Evolutionary conservation across 331 rosid genomes (phyloP), one percentile per base, ranked within the genome.

Genomic region (Cydonia oblonga): DNA sequence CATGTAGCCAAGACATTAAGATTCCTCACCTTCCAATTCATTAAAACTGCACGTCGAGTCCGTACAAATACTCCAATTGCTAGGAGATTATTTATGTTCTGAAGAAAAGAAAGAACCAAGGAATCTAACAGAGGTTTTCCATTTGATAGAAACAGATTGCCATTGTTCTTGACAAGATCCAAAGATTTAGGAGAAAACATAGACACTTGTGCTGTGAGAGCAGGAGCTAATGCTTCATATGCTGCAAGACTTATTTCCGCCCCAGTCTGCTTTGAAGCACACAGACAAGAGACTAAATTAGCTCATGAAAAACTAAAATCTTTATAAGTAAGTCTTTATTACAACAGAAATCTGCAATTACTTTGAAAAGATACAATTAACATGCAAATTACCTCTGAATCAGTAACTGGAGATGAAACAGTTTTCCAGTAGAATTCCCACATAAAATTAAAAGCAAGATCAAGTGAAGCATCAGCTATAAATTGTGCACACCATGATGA

Each of bases 181-280:
- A 76, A 63, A 69, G 79, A 42, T 46, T 76, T 84, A 81, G 73
- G 24, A n/a, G 25, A 53, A 85, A 72, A 87, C 61, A 83, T 18
- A 26, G 91, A 79, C 40, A 76, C 88, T 64, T 87, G 81, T 49
- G 83, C 88, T 68, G 78, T 83, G 73, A 93, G 85, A 81, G 81
- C 92, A 79, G 78, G 78, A 80, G 86, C 84, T 80, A 93, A 77
- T 10, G 90, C 90, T 84, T 93, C 96, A 82, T 89, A 88, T 73
- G 96, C 89, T 25, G 97, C 98, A 81, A 93, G 88, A 85, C 74
- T 38, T 77, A 90, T 79, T 86, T 93, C 98, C 71, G 96, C 90
- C 57, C 82, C 90, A 70, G 71, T 74, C 98, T 93, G 86, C 73
- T 53, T 79, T 81, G 51, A 38, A 60, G 79, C 75, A 70, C 32